Percentiles rank a stretch among this genome's conserved stretches.
These are phyloP conservation scores for Wickerhamomyces xylosicus DNA, from an alignment of 805 yeast species.

Conservation along the genomic window DNA sequence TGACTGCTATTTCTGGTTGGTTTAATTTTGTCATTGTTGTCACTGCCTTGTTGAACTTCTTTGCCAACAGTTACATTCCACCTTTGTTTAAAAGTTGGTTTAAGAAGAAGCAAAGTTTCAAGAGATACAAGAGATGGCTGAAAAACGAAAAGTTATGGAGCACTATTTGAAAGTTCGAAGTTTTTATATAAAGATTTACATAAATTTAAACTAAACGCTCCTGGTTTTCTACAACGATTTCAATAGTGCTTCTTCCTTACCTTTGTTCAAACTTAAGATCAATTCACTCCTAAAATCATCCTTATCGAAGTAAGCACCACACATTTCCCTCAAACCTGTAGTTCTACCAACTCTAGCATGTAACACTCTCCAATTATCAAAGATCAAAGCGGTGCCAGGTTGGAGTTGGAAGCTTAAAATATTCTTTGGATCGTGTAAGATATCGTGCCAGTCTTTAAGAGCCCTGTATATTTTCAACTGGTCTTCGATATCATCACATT, in stretches of 20 bases:
- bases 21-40: slow-evolving; percentile 44
- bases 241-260: slow-evolving; percentile 26
- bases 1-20: slow-evolving; percentile 45
- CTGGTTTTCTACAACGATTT: too few relatives aligned
- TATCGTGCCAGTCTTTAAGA: slow-evolving; percentile 42
- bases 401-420: slow-evolving; percentile 43
- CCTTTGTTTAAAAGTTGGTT: slow-evolving; percentile 20
- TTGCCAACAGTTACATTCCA: slow-evolving; percentile 24
- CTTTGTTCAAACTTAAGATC: slow-evolving; percentile 19
- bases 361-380: slow-evolving; percentile 66
- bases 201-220: too few relatives aligned
- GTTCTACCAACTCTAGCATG: slow-evolving; percentile 55
- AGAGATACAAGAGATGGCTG: slow-evolving; percentile 25
- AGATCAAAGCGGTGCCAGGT: slow-evolving; percentile 59
- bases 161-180: too few relatives aligned
- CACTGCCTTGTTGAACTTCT: slow-evolving; percentile 39
- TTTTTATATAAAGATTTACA: too few relatives aligned
- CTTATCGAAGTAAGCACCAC: slow-evolving; percentile 62
- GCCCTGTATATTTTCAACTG: slow-evolving; percentile 45
- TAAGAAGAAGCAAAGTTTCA: slow-evolving; percentile 27
- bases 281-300: slow-evolving; percentile 39
- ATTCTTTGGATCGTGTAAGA: slow-evolving; percentile 38
- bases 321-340: slow-evolving; percentile 57
- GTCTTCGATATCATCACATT: slow-evolving; percentile 29
- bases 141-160: slow-evolving; percentile 8